Evolutionary conservation across 2,329 filamentous ascomycete species (phyloP).

Genomic region (Botrytis medusae): DNA sequence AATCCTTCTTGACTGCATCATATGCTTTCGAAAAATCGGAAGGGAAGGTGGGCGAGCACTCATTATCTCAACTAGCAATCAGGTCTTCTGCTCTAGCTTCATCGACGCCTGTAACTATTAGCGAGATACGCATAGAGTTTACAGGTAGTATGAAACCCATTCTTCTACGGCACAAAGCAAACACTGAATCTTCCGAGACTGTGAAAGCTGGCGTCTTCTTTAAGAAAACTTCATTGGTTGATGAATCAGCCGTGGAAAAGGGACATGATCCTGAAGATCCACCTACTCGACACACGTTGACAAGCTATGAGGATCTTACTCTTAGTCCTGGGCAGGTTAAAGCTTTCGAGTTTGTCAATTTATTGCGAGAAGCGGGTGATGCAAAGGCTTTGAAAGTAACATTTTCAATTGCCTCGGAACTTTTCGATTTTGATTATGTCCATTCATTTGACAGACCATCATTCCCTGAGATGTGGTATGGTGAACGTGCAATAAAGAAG

Average conservation of each 20-base stretch:
- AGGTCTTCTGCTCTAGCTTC: conserved; percentile 55
- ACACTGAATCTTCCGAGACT: conserved; percentile 7
- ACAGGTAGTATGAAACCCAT: conserved; percentile 58
- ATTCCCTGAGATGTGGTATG: conserved; percentile 52
- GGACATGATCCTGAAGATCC: conserved; percentile 14
- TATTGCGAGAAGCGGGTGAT: conserved; percentile 79
- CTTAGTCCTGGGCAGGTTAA: conserved; percentile 66
- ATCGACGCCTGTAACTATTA: conserved; percentile 53
- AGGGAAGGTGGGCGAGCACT: conserved; percentile 60
- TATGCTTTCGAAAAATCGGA: conserved; percentile 60
- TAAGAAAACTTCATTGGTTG: conserved; percentile 30
- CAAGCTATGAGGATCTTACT: conserved; percentile 63
- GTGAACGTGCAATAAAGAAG: conserved; percentile 45
- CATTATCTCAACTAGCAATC: conserved; percentile 57
- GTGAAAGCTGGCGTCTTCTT: conserved; percentile 21
- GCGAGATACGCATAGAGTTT: conserved; percentile 54
- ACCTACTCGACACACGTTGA: conserved; percentile 42
- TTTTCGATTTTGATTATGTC: conserved; percentile 67
- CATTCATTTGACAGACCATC: conserved; percentile 52
- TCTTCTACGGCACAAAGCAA: conserved; percentile 43
- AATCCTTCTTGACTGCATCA: conserved; percentile 55
- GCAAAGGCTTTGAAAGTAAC: conserved; percentile 64
- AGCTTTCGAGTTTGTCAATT: conserved; percentile 69
- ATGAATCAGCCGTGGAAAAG: conserved; percentile 21
- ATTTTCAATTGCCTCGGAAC: conserved; percentile 61